Evolutionary conservation across 2,329 filamentous ascomycete species (phyloP).

Genomic region (Aaosphaeria arxii): DNA sequence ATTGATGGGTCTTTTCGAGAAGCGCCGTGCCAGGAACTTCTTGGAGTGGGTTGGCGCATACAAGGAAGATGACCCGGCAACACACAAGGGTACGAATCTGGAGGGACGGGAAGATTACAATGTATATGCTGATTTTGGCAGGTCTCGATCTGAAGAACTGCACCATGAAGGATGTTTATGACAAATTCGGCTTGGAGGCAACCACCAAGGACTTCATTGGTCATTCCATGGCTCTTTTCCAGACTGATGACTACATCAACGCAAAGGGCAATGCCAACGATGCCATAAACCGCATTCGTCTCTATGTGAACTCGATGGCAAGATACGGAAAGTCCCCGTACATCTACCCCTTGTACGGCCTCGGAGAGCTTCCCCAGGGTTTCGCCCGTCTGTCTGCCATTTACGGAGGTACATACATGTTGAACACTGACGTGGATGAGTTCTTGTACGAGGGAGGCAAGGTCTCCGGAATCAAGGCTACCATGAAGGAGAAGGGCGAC

Average conservation of each 20-base stretch:
- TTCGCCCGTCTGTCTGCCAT: constrained; percentile 97
- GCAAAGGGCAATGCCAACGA: constrained; percentile 72
- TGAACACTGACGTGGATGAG: constrained; percentile 93
- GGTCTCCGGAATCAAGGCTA: constrained; percentile 94
- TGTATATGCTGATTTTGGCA: constrained; percentile 10
- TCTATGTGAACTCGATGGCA: constrained; percentile 97
- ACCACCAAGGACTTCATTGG: constrained; percentile 93
- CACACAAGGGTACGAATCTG: constrained; percentile 74
- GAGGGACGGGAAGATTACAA: not conserved
- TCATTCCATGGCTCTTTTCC: constrained; percentile 96
- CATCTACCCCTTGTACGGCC: constrained; percentile 97
- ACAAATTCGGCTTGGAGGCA: constrained; percentile 92
- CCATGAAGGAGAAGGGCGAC: constrained; percentile 85
- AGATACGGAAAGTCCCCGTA: constrained; percentile 98
- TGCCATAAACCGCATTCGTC: constrained; percentile 83
- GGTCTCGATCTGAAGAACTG: constrained; percentile 74
- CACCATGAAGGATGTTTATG: constrained; percentile 98
- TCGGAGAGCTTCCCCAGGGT: constrained; percentile 94
- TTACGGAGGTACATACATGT: constrained; percentile 99
- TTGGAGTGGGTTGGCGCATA: constrained; percentile 92
- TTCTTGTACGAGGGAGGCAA: constrained; percentile 79
- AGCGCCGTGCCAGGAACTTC: constrained; percentile 94
- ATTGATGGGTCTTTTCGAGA: constrained; percentile 96
- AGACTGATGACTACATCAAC: constrained; percentile 82
- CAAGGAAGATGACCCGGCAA: constrained; percentile 74